Conservation (phyloP, 78 protist genomes). For the Planoprotostelium fungivorum region DNA sequence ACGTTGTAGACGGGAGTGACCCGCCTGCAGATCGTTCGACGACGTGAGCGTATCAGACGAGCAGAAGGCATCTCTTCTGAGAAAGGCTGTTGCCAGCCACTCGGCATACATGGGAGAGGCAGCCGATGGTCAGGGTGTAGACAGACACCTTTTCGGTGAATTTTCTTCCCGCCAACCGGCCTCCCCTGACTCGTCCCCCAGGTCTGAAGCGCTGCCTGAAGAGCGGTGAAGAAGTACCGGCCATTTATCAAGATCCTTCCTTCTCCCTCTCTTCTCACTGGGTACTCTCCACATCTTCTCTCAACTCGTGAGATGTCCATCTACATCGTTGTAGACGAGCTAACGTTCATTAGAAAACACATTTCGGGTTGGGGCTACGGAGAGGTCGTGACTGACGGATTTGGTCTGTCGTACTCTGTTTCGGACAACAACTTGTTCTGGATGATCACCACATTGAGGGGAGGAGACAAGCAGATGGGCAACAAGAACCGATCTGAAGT, state of each 20-base stretch:
- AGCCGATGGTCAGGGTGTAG: neutral
- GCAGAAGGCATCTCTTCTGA: neutral
- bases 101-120: neutral
- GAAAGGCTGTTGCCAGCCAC: neutral
- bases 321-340: neutral
- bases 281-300: neutral
- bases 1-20: neutral
- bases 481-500: neutral
- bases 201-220: neutral
- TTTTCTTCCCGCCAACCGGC: neutral
- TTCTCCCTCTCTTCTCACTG: neutral
- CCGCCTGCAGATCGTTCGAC: neutral
- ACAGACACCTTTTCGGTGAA: neutral
- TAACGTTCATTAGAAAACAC: neutral
- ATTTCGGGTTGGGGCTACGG: neutral
- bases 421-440: conserved; percentile 1
- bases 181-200: neutral
- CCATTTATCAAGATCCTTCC: neutral
- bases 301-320: neutral
- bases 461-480: neutral
- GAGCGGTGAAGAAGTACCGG: neutral
- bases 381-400: neutral
- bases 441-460: neutral
- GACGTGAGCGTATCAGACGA: neutral
- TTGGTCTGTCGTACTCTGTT: neutral